Percentiles rank a stretch among this genome's conserved stretches.
Evolutionary conservation across 2,329 filamentous ascomycete species (phyloP).

Genomic region (Colletotrichum salicis): DNA sequence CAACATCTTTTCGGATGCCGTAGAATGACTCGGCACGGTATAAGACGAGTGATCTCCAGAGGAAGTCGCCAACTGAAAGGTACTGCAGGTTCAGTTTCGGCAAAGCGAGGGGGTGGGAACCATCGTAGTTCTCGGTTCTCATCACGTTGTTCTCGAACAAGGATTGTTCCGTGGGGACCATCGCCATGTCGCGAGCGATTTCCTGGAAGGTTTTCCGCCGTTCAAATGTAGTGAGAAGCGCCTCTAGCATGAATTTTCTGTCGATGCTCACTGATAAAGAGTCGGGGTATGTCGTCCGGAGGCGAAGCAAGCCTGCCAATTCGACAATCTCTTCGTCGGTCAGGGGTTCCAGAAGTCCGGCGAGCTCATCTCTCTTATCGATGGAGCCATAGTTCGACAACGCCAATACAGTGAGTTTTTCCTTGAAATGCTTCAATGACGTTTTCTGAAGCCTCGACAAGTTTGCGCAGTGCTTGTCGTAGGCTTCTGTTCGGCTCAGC

Average conservation of each 20-base stretch:
- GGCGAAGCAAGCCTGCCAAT: constrained; percentile 76
- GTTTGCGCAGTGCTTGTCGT: constrained; percentile 80
- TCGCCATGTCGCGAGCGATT: constrained; percentile 72
- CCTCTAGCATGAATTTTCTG: constrained; percentile 74
- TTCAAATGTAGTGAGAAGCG: constrained; percentile 80
- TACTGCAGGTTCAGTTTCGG: constrained; percentile 97
- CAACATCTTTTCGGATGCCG: constrained; percentile 90
- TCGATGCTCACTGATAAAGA: constrained; percentile 72
- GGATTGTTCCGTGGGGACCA: constrained; percentile 84
- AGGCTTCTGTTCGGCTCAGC: constrained; percentile 76
- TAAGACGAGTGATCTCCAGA: constrained; percentile 93
- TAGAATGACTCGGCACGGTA: constrained; percentile 94
- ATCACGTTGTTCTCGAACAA: constrained; percentile 84
- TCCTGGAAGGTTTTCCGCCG: constrained; percentile 86
- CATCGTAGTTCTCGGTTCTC: constrained; percentile 87
- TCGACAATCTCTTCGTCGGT: constrained; percentile 78
- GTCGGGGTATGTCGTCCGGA: constrained; percentile 85
- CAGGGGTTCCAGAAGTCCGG: constrained; percentile 77
- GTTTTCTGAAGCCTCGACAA: constrained; percentile 84
- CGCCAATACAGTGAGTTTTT: constrained; percentile 90
- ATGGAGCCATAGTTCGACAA: constrained; percentile 93
- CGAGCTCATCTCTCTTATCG: constrained; percentile 81
- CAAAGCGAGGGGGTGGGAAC: constrained; percentile 85
- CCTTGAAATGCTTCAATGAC: constrained; percentile 83
- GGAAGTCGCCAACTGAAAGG: constrained; percentile 90